A percentile compares a stretch with the other conserved stretches of the same genome.
These are phyloP conservation scores for Fusarium coicis DNA, from an alignment of 2,329 filamentous ascomycete species.

Conservation along the genomic window DNA sequence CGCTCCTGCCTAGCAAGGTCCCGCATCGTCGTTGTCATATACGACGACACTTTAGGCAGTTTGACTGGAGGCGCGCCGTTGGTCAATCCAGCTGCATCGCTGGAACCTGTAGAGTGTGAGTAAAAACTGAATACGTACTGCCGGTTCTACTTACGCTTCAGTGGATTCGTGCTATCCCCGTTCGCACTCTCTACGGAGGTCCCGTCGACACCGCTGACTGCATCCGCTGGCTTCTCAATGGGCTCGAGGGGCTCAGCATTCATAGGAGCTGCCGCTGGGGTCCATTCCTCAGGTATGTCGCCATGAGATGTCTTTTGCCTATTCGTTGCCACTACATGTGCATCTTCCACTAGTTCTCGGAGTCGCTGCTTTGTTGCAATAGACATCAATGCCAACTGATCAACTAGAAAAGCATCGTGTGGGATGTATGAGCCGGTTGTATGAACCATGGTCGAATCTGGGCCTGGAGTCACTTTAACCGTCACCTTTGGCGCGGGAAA, in stretches of 20 bases:
- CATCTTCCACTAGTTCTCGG: conserved; percentile 80
- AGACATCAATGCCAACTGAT: conserved; percentile 85
- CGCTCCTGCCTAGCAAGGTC: conserved; percentile 73
- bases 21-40: conserved; percentile 65
- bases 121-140: background rate
- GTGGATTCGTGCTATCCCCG: conserved; percentile 63
- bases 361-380: conserved; percentile 85
- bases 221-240: conserved; percentile 37
- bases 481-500: conserved; percentile 64
- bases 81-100: conserved; percentile 47
- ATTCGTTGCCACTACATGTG: conserved; percentile 74
- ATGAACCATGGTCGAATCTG: conserved; percentile 71
- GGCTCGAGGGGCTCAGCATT: conserved; percentile 53
- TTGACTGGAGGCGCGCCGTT: conserved; percentile 59
- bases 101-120: conserved; percentile 52
- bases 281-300: conserved; percentile 79
- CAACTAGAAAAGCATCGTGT: conserved; percentile 78
- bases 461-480: conserved; percentile 65
- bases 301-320: conserved; percentile 85
- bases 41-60: conserved; percentile 62
- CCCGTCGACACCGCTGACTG: conserved; percentile 29
- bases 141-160: conserved; percentile 65
- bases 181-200: conserved; percentile 57
- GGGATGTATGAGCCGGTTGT: conserved; percentile 77
- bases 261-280: conserved; percentile 71